Evolutionary conservation across 345 rosid species (phyloP).

Genomic region (Aquilaria yunnanensis): DNA sequence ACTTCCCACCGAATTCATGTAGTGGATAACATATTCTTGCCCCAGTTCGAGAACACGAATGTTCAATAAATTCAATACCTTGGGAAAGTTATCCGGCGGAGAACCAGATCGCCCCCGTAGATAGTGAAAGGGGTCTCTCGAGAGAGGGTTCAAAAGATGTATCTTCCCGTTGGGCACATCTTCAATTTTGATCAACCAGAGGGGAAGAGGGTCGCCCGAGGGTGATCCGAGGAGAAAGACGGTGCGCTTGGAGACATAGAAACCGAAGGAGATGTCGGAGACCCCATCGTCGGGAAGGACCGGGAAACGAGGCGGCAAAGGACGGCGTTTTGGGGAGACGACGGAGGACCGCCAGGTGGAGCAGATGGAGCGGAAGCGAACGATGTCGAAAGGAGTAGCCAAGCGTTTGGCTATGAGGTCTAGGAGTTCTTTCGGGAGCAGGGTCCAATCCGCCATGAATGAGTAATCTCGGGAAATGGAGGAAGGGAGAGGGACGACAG

Average conservation of each 20-base stretch:
- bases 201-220: constrained; percentile 14
- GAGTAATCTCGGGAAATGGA: constrained; percentile 5
- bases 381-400: constrained; percentile 45
- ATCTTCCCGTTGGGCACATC: constrained; percentile 19
- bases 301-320: constrained; percentile 36
- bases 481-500: neutral
- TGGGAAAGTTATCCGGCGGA: constrained; percentile 41
- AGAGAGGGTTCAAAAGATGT: constrained; percentile 59
- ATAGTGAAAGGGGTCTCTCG: constrained; percentile 2
- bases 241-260: constrained; percentile 63
- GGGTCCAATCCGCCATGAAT: constrained; percentile 66
- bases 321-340: constrained; percentile 27
- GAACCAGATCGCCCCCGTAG: constrained; percentile 22
- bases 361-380: constrained; percentile 78
- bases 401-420: constrained; percentile 43
- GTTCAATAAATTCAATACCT: constrained; percentile 34
- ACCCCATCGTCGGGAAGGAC: constrained; percentile 52
- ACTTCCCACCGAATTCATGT: constrained; percentile 37
- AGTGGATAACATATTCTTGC: constrained; percentile 60
- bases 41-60: constrained; percentile 48
- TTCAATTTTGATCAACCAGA: constrained; percentile 70
- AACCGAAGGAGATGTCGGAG: constrained; percentile 35
- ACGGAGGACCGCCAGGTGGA: constrained; percentile 70
- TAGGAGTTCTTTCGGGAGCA: constrained; percentile 65
- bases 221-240: constrained; percentile 44